A percentile compares a stretch with the other conserved stretches of the same genome.
phyloP scores from a whole-genome alignment of 352 stramenopile species.

The Saprolegnia parasitica region DNA sequence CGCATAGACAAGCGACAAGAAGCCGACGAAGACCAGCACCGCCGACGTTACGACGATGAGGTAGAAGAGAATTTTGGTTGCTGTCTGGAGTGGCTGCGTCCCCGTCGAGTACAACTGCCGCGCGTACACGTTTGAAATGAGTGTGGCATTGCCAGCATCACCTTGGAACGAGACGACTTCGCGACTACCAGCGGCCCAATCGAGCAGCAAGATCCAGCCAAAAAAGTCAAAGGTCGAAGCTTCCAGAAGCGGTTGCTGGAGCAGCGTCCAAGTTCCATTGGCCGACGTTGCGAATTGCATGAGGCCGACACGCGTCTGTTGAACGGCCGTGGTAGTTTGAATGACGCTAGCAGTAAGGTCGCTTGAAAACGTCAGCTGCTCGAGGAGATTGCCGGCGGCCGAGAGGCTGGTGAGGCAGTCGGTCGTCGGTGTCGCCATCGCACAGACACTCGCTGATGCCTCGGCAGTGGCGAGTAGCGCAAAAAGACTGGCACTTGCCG shows the following conservation, averaged over 20 bases:
- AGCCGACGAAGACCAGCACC: neutral
- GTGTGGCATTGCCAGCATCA: neutral
- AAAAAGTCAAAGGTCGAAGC: neutral
- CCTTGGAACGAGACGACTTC: constrained; percentile 25
- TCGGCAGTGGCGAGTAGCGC: neutral
- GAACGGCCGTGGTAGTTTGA: neutral
- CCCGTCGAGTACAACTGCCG: neutral
- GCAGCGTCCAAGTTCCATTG: neutral
- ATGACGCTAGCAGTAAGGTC: neutral
- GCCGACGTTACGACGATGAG: neutral
- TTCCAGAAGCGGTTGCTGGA: constrained; percentile 14
- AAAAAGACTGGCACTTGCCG: neutral
- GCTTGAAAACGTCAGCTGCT: neutral
- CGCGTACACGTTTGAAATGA: neutral
- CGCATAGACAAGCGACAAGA: neutral
- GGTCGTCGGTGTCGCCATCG: neutral
- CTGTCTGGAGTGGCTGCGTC: neutral
- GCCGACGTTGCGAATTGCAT: constrained; percentile 15
- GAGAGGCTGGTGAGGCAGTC: neutral
- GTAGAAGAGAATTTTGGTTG: neutral
- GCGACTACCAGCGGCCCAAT: constrained; percentile 6
- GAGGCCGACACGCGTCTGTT: neutral
- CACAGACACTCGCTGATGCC: neutral
- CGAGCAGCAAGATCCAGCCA: constrained; percentile 10
- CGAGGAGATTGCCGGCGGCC: neutral